Percentiles rank a stretch among this genome's conserved stretches.
phyloP scores from a whole-genome alignment of 1,139 yeast genomes.

The Candida sp. region DNA sequence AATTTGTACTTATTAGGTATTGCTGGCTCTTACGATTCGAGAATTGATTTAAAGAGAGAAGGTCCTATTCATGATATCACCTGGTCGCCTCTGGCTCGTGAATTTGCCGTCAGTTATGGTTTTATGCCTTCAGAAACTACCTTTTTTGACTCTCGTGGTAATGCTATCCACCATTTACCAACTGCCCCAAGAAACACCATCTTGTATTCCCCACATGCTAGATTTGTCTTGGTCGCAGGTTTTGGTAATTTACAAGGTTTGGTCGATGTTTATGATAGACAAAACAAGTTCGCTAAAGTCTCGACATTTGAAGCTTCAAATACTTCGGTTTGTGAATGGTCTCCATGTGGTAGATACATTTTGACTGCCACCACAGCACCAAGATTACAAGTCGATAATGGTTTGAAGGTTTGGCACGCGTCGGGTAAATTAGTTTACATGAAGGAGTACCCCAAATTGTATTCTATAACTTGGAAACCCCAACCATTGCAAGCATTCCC shows the following conservation, averaged over 20 bases:
- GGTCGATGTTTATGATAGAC: slow-evolving; percentile 93
- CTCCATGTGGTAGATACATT: slow-evolving; percentile 95
- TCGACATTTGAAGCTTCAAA: slow-evolving; percentile 88
- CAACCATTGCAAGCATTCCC: slow-evolving; percentile 61
- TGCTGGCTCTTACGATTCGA: slow-evolving; percentile 87
- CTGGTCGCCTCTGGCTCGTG: slow-evolving; percentile 97
- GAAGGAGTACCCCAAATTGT: slow-evolving; percentile 79
- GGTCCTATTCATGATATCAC: slow-evolving; percentile 98
- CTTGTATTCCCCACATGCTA: slow-evolving; percentile 90
- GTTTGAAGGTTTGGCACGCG: slow-evolving; percentile 91
- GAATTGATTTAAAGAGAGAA: slow-evolving; percentile 83
- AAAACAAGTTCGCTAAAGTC: slow-evolving; percentile 76
- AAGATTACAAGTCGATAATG: slow-evolving; percentile 94
- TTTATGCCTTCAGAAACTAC: slow-evolving; percentile 98
- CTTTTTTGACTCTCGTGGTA: slow-evolving; percentile 93
- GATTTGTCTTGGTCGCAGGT: slow-evolving; percentile 90
- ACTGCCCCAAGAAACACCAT: slow-evolving; percentile 89
- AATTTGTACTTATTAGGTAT: slow-evolving; percentile 87
- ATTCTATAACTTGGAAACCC: slow-evolving; percentile 87
- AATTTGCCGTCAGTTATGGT: slow-evolving; percentile 96
- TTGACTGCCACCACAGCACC: slow-evolving; percentile 98
- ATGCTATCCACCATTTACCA: slow-evolving; percentile 78
- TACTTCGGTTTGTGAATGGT: slow-evolving; percentile 95
- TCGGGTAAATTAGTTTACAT: slow-evolving; percentile 77
- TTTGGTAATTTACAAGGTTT: slow-evolving; percentile 98